Evolutionary conservation across 2,329 filamentous ascomycete species (phyloP), one percentile per base, ranked within the genome.

Genomic region (Tolypocladium paradoxum): DNA sequence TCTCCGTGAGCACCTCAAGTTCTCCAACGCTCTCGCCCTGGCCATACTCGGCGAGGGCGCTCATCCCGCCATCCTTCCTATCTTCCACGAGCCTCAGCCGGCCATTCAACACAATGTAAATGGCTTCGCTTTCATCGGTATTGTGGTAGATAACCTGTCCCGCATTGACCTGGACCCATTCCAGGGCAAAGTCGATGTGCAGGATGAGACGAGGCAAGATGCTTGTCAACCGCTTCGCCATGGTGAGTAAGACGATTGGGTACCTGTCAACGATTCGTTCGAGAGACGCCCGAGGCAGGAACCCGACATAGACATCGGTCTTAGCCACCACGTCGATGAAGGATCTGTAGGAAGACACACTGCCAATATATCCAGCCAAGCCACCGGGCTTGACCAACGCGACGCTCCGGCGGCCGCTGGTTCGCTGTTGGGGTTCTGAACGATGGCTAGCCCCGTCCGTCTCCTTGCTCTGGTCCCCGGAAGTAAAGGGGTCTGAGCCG

Each of bases 21-120:
- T 99, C 93, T 8, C 93, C 93, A 20, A 99, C 90, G 67, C 93
- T 99, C 66, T 99, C 95, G 9, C 95, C 95, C 70, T 99, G 93
- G 4, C 93, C 93, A 63, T 87, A 97, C 67, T 99, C 95, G 14
- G 90, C 92, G 50, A 90, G 81, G 14, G 95, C 90, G 47, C 85
- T 87, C 72, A 96, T 86, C 3, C 86, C 87, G 0, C 90, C 90
- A 57, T 88, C 86, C 48, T 87, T 83, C 16, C 83, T 83, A 61
- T 96, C 91, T 55, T 90, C 80, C 0, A 99, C 87, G 0, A 92
- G 81, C 53, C 95, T 81, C 20, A 99, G 71, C 18, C 93, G 87
- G 11, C 93, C 93, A 61, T 99, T 99, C 18, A 99, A 78, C 2
- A 99, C 93, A 56, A 99, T 91, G 63, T 97, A 99, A 40, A 99